Conservation (phyloP, 345 rosid genomes). For the Excoecaria agallocha region DNA sequence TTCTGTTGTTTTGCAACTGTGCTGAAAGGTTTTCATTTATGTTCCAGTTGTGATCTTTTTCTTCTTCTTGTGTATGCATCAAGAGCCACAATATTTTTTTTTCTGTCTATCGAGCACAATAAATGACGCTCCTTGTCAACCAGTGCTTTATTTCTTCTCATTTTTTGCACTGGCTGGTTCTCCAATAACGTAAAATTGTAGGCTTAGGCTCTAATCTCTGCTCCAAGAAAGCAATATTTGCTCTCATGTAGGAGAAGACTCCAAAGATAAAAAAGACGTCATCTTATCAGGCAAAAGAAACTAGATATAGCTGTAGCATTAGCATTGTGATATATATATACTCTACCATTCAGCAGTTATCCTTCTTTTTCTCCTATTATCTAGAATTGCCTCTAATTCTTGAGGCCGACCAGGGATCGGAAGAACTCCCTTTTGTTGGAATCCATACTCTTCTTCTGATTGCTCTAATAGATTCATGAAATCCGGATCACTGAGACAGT, state of each 20-base stretch:
- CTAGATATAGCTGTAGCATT: not conserved
- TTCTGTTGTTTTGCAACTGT: too few relatives aligned
- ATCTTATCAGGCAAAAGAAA: not conserved
- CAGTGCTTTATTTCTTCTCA: not conserved
- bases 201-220: not conserved
- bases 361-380: slow-evolving; percentile 18
- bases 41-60: not conserved
- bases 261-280: not conserved
- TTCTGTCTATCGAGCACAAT: not conserved
- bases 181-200: not conserved
- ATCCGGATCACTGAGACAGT: slow-evolving; percentile 40
- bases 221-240: not conserved
- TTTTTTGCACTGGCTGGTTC: not conserved
- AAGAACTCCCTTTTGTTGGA: slow-evolving; percentile 42
- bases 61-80: not conserved
- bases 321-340: not conserved
- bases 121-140: not conserved
- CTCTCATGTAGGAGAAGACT: slow-evolving; percentile 5
- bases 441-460: slow-evolving; percentile 55
- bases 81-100: not conserved
- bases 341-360: slow-evolving; percentile 19
- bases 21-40: not conserved
- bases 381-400: slow-evolving; percentile 43
- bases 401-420: slow-evolving; percentile 58
- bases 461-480: slow-evolving; percentile 46